Percentiles rank a stretch among this genome's conserved stretches.
phyloP scores from a whole-genome alignment of 257 asterid genomes.

The Fraxinus quadrangulata region DNA sequence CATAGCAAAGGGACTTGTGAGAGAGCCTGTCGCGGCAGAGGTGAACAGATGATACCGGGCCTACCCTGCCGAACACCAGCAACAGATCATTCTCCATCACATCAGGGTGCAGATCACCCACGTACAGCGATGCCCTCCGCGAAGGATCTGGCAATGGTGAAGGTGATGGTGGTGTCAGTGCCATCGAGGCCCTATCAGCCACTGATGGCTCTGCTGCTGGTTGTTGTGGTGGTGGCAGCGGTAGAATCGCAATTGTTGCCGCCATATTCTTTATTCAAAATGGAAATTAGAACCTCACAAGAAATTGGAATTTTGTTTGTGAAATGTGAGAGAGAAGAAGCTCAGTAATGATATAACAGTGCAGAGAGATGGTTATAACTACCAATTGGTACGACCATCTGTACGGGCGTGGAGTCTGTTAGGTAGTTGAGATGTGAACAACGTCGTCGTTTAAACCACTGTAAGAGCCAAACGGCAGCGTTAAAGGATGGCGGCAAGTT shows the following conservation, averaged over 20 bases:
- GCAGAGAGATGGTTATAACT: conserved; percentile 28
- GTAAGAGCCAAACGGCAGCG: background rate
- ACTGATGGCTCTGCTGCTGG: no score
- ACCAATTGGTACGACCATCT: background rate
- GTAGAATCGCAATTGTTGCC: background rate
- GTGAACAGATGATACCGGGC: conserved; percentile 41
- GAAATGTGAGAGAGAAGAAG: background rate
- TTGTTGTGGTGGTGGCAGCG: conserved; percentile 10
- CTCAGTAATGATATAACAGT: no score
- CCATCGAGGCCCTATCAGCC: no score
- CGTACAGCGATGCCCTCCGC: conserved; percentile 43
- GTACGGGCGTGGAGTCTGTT: background rate
- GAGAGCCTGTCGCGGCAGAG: conserved; percentile 47
- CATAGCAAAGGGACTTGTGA: conserved; percentile 46
- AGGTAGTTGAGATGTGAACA: background rate
- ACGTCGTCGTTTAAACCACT: background rate
- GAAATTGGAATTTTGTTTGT: conserved; percentile 2
- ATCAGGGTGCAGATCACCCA: conserved; percentile 59
- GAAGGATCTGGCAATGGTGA: background rate
- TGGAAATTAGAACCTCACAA: background rate
- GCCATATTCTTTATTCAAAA: conserved; percentile 11
- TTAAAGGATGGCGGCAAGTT: background rate
- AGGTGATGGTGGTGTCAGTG: no score
- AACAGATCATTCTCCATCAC: conserved; percentile 41
- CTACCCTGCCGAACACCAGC: conserved; percentile 26